Conservation (phyloP, 768 basidiomycete species). For the Tephrocybe rancida region DNA sequence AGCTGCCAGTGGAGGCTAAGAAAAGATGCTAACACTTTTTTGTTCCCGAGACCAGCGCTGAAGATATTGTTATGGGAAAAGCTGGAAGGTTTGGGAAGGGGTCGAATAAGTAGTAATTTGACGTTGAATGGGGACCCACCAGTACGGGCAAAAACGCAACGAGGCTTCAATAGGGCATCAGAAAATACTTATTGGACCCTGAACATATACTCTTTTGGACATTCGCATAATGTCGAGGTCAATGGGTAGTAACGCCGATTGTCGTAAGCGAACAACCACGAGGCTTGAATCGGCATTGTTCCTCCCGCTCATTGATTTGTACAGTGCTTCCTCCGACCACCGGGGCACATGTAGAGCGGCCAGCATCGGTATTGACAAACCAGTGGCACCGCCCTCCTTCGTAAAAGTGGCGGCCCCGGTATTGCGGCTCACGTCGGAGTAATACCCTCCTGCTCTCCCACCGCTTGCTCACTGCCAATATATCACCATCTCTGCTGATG, state of each 20-base stretch:
- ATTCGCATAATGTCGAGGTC: constrained; percentile 19
- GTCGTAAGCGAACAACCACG: constrained; percentile 23
- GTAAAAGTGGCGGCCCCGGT: background rate
- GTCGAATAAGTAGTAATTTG: constrained; percentile 18
- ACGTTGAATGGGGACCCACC: constrained; percentile 12
- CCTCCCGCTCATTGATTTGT: background rate
- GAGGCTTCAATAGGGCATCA: constrained; percentile 21
- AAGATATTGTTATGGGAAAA: constrained; percentile 13
- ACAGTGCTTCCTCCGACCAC: background rate
- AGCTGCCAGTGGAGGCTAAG: constrained; percentile 11
- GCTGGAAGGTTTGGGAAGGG: constrained; percentile 1
- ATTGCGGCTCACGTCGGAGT: background rate
- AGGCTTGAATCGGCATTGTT: constrained; percentile 9
- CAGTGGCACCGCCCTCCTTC: background rate
- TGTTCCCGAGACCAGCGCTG: background rate
- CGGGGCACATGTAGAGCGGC: background rate
- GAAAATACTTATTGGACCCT: constrained; percentile 23
- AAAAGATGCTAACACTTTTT: constrained; percentile 4
- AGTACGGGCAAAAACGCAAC: constrained; percentile 14
- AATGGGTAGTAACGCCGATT: constrained; percentile 19
- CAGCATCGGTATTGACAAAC: background rate
- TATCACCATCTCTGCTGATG: constrained; percentile 14
- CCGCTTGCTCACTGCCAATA: background rate
- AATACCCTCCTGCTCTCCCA: background rate
- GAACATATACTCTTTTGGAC: constrained; percentile 21